Conservation (phyloP, 176 grass and related monocot genomes). For the Chloris gayana region DNA sequence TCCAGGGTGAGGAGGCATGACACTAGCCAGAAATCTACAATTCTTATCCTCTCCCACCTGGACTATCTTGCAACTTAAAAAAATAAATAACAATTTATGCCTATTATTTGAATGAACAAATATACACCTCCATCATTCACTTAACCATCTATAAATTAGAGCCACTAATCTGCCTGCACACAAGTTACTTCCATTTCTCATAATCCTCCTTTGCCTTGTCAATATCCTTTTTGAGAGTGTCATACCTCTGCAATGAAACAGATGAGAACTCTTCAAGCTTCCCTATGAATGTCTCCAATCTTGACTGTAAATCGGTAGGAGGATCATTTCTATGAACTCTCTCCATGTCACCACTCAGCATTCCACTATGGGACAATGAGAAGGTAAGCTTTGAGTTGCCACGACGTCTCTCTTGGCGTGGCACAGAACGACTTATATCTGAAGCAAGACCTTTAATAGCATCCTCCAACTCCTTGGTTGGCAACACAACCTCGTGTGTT, state of each 20-base stretch:
- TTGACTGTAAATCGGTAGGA: conserved; percentile 63
- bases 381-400: conserved; percentile 54
- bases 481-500: not conserved
- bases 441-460: conserved; percentile 65
- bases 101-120: conserved; percentile 37
- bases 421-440: conserved; percentile 54
- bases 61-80: conserved; percentile 37
- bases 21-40: conserved; percentile 33
- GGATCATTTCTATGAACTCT: conserved; percentile 39
- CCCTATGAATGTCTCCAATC: conserved; percentile 63
- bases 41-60: conserved; percentile 43
- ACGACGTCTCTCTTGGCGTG: conserved; percentile 66
- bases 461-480: conserved; percentile 50
- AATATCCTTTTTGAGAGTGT: conserved; percentile 45
- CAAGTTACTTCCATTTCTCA: conserved; percentile 29
- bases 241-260: conserved; percentile 57
- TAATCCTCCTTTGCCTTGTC: conserved; percentile 39
- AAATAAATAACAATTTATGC: conserved; percentile 23
- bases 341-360: conserved; percentile 29
- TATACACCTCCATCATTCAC: conserved; percentile 37
- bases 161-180: not conserved
- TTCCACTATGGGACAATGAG: conserved; percentile 50
- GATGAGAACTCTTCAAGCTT: conserved; percentile 59
- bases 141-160: conserved; percentile 49
- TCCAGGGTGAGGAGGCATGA: conserved; percentile 20